Evolutionary conservation across 2,329 filamentous ascomycete genomes (phyloP), one percentile per base, ranked within the genome.

Genomic region (Trichoderma brevicompactum): DNA sequence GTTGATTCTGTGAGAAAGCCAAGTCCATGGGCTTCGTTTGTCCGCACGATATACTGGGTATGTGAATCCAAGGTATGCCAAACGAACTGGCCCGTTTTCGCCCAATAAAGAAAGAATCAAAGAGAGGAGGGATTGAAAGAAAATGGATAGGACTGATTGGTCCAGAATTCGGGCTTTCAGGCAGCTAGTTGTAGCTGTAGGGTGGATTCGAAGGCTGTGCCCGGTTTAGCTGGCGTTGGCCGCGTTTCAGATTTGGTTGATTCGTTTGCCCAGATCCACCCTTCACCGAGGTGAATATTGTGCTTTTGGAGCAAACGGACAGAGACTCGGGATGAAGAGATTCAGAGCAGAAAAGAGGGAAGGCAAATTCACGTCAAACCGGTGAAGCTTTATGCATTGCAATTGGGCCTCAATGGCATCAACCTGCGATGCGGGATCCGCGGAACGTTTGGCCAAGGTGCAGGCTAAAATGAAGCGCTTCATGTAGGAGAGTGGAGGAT

Each of bases 121-220:
- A 3, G 23, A 28, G 23, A 28, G 23, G 23, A 28, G 23, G 23
- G 23, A 28, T 28, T 28, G 34, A n/a, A 17, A 17, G 50, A 53
- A 13, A 38, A n/a, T 3, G 17, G 19, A 28, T 5, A 5, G 23
- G 23, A 28, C 5, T 28, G 23, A 28, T 28, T 28, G 23, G 23
- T 5, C 23, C 23, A 28, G 23, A 28, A 5, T 3, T 28, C 23
- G 23, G 23, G 23, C 23, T 28, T 28, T 5, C n/a, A 36, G 32
- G 8, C 6, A 19, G 36, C 34, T 23, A 54, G 49, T 32, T 36
- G 36, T 28, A 54, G 52, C 34, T 41, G 34, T 38, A 40, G 34
- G 41, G 52, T 54, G 52, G 52, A 28, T 28, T 53, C n/a, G n/a
- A 38, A 17, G 49, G 49, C 49, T 52, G 32, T 38, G 49, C 49